These are phyloP conservation scores for Kodamaea nitidulidarum DNA, from an alignment of 805 yeast species.

Conservation along the genomic window DNA sequence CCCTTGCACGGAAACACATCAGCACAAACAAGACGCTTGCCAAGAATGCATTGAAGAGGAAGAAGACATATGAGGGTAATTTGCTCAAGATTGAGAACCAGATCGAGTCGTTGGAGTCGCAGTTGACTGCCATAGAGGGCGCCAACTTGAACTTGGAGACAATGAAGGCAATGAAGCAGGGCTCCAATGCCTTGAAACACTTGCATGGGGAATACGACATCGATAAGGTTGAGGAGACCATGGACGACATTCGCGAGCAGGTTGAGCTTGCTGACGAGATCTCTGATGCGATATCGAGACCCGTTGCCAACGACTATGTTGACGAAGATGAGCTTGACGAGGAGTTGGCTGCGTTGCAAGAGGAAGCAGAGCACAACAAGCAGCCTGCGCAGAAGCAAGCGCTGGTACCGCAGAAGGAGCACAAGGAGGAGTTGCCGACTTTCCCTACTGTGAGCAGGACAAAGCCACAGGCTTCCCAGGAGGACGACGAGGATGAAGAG, in stretches of 20 bases:
- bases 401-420: conserved; percentile 15
- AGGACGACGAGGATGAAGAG: conserved; percentile 78
- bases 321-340: conserved; percentile 95
- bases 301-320: conserved; percentile 75
- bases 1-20: conserved; percentile 73
- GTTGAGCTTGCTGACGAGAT: conserved; percentile 93
- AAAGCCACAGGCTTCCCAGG: conserved; percentile 38
- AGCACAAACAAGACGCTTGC: conserved; percentile 70
- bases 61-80: conserved; percentile 76
- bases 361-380: conserved; percentile 63
- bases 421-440: conserved; percentile 34
- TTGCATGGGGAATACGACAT: conserved; percentile 93
- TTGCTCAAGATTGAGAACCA: conserved; percentile 80
- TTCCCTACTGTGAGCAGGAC: conserved; percentile 43
- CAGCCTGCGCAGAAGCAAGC: conserved; percentile 14
- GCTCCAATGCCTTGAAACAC: conserved; percentile 93
- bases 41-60: conserved; percentile 80
- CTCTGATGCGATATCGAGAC: conserved; percentile 92
- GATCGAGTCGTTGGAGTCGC: conserved; percentile 85
- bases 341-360: conserved; percentile 83
- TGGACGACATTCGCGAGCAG: conserved; percentile 98
- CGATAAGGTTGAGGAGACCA: conserved; percentile 93
- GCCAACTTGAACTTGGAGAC: conserved; percentile 97
- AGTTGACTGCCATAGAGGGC: conserved; percentile 83
- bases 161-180: conserved; percentile 98